Evolutionary conservation across 192 early-diverging fungal species (phyloP), one percentile per base, ranked within the genome.

Genomic region (Phlyctochytrium planicorne): DNA sequence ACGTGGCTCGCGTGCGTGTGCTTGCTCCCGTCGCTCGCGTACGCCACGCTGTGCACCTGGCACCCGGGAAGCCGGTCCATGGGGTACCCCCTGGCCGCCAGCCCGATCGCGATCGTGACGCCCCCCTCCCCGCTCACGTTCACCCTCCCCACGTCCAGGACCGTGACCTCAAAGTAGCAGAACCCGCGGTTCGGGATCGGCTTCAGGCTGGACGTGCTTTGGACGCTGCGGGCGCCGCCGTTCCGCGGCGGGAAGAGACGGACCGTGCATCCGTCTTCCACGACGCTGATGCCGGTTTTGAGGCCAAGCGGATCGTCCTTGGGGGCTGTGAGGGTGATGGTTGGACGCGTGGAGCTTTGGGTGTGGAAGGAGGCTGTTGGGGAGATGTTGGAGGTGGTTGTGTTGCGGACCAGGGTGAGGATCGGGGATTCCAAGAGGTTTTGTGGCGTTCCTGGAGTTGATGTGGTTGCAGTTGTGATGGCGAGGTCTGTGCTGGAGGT

Each of bases 151-250:
- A 25, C 59, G 29, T 34, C 30, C 10, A 33, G 16, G 30, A 70
- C 59, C 10, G 60, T 63, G 29, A 63, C 52, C 37, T 70, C 68
- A 70, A 70, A 70, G 68, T 70, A 70, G 36, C n/a, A 34, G 47
- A 52, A 63, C 12, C 20, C 16, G 14, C 10, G 10, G 27, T 50
- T 6, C 4, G 1, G 3, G n/a, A 23, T 55, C 30, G 27, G 47
- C 24, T 12, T 6, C 37, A 63, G 53, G 30, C 60, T 36, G n/a
- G 16, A 24, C 4, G 4, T 53, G 55, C 55, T 57, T 29, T 57
- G 55, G 20, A 57, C 25, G 20, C 20, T 57, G 10, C 55, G 10
- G 55, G 55, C 55, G 55, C 27, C 27, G 6, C 14, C 27, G 25
- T 29, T 6, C 16, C 10, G 6, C 12, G 55, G 55, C 27, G 55